Percentiles rank a stretch among this genome's conserved stretches.
Evolutionary conservation across 2,329 filamentous ascomycete genomes (phyloP).

Genomic region (Coniella lustricola): DNA sequence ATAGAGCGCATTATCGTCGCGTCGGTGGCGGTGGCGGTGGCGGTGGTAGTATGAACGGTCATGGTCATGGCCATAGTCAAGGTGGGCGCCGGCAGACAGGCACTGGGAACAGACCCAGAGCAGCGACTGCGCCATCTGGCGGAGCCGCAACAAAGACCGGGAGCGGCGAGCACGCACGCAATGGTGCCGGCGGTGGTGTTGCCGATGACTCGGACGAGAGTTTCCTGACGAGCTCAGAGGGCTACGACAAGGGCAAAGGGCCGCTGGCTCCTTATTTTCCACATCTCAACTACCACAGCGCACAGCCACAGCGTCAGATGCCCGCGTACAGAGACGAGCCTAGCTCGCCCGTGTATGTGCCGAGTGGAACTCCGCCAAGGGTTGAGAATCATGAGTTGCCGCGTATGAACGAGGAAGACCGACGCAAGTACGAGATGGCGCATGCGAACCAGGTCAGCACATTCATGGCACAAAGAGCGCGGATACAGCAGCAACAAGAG

Average conservation of each 20-base stretch:
- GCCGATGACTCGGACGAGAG: constrained; percentile 59
- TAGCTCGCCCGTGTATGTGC: constrained; percentile 51
- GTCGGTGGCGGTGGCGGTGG: background rate
- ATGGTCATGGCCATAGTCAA: no score
- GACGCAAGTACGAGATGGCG: constrained; percentile 64
- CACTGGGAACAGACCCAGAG: constrained; percentile 28
- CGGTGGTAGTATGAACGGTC: constrained; percentile 14
- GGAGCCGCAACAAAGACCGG: background rate
- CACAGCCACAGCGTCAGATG: background rate
- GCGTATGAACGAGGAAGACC: constrained; percentile 73
- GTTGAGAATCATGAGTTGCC: constrained; percentile 29
- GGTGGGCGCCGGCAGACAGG: constrained; percentile 20
- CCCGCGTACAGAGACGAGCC: constrained; percentile 4
- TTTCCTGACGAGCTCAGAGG: constrained; percentile 35
- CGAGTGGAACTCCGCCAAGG: constrained; percentile 48
- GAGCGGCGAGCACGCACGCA: no score
- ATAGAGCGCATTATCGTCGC: background rate
- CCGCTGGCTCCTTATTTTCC: background rate
- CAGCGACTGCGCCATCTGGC: constrained; percentile 27
- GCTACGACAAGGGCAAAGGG: constrained; percentile 25
- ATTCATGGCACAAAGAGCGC: constrained; percentile 27
- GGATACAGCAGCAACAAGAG: constrained; percentile 29
- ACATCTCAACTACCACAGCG: no score
- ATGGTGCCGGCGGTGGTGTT: background rate
- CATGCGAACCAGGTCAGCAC: constrained; percentile 46